Evolutionary conservation across 768 basidiomycete species (phyloP), one percentile per base, ranked within the genome.

Genomic region (Kwoniella europaea): DNA sequence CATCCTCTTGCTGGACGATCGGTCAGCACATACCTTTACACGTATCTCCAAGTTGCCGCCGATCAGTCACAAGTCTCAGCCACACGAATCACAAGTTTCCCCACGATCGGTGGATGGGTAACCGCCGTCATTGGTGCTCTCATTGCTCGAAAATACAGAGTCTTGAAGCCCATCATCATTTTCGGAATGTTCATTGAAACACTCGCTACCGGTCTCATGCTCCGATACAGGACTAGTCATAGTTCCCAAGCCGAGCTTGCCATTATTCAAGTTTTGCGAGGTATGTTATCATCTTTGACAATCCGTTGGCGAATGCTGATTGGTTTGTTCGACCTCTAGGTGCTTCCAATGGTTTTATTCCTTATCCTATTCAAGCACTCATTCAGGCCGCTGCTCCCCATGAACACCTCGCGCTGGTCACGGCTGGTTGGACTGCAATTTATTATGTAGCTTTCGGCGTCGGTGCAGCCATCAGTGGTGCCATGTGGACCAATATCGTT

Each of bases 401-500:
- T 29, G 71, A 75, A 62, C 72, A 78, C 50, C 72, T 77, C 22
- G 77, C 63, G 27, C 63, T 75, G 5, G 76, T 81, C 63, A 81
- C 80, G 4, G 78, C 80, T 4, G 76, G 72, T 10, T 81, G 70
- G 59, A 63, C 80, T 3, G 72, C 76, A 10, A 67, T 83, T 44
- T 82, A 75, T 74, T 83, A 79, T 67, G 63, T 82, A n/a, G 59
- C 75, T 2, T 70, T 73, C 13, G 80, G 77, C 46, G 76, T 82
- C 68, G 82, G 82, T 10, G 59, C 70, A 5, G 75, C 78, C 4
- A 79, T 83, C 54, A 76, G 79, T 10, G 82, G 82, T 24, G 80
- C 75, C 18, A 80, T 83, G 67, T 83, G 82, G 82, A 79, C 81
- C 42, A 83, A 83, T 69, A 46, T 73, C 55, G 79, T 82, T 52